Evolutionary conservation across 2,329 filamentous ascomycete genomes (phyloP).

Genomic region (Xylaria sp.): DNA sequence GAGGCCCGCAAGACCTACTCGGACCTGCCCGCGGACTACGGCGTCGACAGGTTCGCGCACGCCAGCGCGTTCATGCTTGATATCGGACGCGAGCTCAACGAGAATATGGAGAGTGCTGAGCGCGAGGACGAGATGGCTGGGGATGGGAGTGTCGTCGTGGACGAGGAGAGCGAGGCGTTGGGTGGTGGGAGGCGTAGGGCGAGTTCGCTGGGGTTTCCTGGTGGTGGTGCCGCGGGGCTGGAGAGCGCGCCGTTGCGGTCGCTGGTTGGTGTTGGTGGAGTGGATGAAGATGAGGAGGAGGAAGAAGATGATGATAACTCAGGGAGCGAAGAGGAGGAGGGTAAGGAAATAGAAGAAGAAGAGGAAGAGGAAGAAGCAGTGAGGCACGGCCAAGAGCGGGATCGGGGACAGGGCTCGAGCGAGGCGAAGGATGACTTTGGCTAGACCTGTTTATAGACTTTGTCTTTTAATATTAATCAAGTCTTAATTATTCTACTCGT

Average conservation of each 20-base stretch:
- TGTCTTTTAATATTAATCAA: neutral
- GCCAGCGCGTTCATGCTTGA: constrained; percentile 59
- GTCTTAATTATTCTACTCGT: no score
- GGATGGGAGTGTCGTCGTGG: constrained; percentile 57
- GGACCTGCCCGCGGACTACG: constrained; percentile 54
- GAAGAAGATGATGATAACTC: constrained; percentile 25
- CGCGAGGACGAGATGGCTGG: constrained; percentile 45
- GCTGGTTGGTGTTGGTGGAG: constrained; percentile 20
- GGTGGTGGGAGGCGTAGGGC: constrained; percentile 59
- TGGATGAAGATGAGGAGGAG: constrained; percentile 18
- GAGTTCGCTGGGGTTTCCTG: constrained; percentile 57
- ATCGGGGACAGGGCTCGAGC: constrained; percentile 3
- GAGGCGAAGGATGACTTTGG: constrained; percentile 28
- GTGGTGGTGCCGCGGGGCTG: constrained; percentile 46
- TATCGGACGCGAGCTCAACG: constrained; percentile 56
- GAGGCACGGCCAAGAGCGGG: neutral
- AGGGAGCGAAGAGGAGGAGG: neutral
- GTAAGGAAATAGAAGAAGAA: neutral
- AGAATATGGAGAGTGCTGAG: constrained; percentile 50
- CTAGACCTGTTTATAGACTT: constrained; percentile 10
- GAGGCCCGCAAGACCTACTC: constrained; percentile 66
- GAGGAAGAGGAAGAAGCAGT: neutral
- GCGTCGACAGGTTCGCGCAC: constrained; percentile 55
- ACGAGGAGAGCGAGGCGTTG: constrained; percentile 60
- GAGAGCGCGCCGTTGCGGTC: constrained; percentile 56